These are phyloP conservation scores for Camptophora hylomeconis DNA, from an alignment of 2,329 filamentous ascomycete species.

Conservation along the genomic window DNA sequence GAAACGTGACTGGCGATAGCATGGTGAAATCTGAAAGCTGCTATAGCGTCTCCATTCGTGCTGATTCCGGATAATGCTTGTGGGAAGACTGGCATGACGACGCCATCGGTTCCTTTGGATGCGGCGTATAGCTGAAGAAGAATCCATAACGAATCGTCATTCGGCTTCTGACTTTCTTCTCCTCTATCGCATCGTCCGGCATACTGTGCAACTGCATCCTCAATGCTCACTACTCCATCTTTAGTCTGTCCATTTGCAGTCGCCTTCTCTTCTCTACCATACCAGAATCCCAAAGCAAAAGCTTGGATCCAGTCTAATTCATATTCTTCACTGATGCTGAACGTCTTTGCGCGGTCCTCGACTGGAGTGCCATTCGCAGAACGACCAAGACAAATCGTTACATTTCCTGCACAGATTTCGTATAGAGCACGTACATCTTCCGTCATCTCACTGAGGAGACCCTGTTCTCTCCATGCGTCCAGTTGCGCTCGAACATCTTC, in stretches of 20 bases:
- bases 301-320: slow-evolving; percentile 85
- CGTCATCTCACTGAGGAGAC: slow-evolving; percentile 75
- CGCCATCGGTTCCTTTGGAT: slow-evolving; percentile 21
- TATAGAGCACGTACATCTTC: slow-evolving; percentile 78
- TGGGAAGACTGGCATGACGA: slow-evolving; percentile 41
- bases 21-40: slow-evolving; percentile 77
- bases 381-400: slow-evolving; percentile 69
- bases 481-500: slow-evolving; percentile 70
- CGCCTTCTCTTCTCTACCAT: slow-evolving; percentile 51
- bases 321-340: slow-evolving; percentile 73
- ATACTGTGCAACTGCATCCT: slow-evolving; percentile 60
- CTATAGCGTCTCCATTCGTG: no score
- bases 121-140: slow-evolving; percentile 74
- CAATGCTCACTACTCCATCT: slow-evolving; percentile 43
- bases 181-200: slow-evolving; percentile 58
- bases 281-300: slow-evolving; percentile 86
- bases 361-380: slow-evolving; percentile 43
- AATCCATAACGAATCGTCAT: slow-evolving; percentile 60
- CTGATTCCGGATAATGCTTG: no score
- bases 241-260: slow-evolving; percentile 1
- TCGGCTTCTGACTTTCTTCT: slow-evolving; percentile 54
- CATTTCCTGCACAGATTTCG: slow-evolving; percentile 76
- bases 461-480: slow-evolving; percentile 68
- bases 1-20: slow-evolving; percentile 40
- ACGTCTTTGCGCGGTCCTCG: slow-evolving; percentile 69